These are phyloP conservation scores for Paratrimastix pyriformis DNA, from an alignment of 78 protist genomes.

Conservation along the genomic window DNA sequence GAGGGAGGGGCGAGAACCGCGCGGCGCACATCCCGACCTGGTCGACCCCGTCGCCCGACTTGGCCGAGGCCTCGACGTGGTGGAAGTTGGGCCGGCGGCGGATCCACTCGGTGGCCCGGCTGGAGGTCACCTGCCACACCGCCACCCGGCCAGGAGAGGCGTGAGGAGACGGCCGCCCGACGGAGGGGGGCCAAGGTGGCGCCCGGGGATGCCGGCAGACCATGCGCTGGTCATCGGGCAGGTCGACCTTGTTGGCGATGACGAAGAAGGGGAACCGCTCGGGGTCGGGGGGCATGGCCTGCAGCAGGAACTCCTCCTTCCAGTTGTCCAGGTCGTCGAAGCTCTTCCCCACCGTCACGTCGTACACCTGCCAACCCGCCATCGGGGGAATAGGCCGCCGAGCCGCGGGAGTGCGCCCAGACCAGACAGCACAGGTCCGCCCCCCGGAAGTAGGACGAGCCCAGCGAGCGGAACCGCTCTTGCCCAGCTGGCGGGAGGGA, in stretches of 20 bases:
- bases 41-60: not conserved
- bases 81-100: not conserved
- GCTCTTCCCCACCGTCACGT: not conserved
- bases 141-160: not conserved
- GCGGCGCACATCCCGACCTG: too few species aligned
- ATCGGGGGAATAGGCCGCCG: not conserved
- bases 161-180: not conserved
- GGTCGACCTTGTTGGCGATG: constrained; percentile 1
- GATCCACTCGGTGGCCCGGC: not conserved
- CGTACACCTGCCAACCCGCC: not conserved
- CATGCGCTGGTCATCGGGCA: not conserved
- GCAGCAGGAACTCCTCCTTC: constrained; percentile 3
- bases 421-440: constrained; percentile 2
- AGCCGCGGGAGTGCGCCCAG: not conserved
- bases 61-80: constrained; percentile 3
- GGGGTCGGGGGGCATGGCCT: not conserved
- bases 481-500: not conserved
- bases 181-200: not conserved
- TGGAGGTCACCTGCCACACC: not conserved
- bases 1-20: too few species aligned
- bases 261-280: not conserved
- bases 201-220: not conserved
- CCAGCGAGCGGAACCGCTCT: not conserved
- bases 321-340: not conserved
- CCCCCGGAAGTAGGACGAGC: not conserved